Conservation (phyloP, 192 early-diverging fungal species). For the Umbelopsis sp. region DNA sequence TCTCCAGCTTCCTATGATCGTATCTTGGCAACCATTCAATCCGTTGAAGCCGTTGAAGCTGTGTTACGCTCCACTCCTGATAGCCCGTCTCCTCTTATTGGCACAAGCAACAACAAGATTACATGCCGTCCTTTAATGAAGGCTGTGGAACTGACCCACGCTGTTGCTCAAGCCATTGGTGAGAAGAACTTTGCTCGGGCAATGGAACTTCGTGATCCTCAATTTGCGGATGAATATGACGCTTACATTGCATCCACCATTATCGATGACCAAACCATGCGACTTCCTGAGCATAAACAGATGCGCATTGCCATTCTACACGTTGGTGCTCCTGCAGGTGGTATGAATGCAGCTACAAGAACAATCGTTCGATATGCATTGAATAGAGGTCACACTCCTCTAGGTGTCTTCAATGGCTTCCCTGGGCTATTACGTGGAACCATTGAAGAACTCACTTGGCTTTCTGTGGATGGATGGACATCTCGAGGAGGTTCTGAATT, state of each 20-base stretch:
- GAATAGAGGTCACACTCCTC: constrained; percentile 84
- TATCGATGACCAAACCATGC: constrained; percentile 43
- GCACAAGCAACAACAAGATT: constrained; percentile 87
- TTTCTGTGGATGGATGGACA: constrained; percentile 89
- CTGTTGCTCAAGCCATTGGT: constrained; percentile 83
- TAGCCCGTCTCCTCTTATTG: constrained; percentile 90
- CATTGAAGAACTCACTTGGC: constrained; percentile 75
- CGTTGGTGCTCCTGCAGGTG: constrained; percentile 94
- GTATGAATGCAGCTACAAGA: constrained; percentile 96
- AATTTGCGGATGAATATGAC: constrained; percentile 72
- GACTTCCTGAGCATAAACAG: constrained; percentile 45
- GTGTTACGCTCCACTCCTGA: constrained; percentile 82
- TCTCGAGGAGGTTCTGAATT: constrained; percentile 87
- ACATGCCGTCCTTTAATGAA: constrained; percentile 86
- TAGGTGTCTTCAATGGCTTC: constrained; percentile 92
- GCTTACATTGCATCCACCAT: constrained; percentile 65
- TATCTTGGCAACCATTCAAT: constrained; percentile 88
- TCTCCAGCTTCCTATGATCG: constrained; percentile 90
- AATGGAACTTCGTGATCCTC: constrained; percentile 87
- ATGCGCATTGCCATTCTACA: constrained; percentile 90
- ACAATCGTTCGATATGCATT: constrained; percentile 83
- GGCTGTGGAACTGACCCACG: constrained; percentile 88
- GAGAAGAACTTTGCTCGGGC: constrained; percentile 84
- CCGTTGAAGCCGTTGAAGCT: constrained; percentile 93
- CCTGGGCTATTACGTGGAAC: constrained; percentile 85